These are phyloP conservation scores for Vicia villosa DNA, from an alignment of 306 rosid species.

Conservation along the genomic window DNA sequence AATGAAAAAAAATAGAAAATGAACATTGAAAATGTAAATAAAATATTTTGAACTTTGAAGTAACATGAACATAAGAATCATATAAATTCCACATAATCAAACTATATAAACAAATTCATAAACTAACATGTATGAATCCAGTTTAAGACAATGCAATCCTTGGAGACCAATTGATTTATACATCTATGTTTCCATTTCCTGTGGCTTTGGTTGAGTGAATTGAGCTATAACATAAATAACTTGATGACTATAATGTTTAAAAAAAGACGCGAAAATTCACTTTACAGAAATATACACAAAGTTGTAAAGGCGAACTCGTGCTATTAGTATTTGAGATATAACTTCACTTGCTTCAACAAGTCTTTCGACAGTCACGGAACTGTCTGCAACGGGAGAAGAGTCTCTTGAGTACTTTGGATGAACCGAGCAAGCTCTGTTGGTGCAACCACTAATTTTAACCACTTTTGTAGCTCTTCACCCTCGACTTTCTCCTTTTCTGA, in stretches of 20 bases:
- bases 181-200: conserved; percentile 31
- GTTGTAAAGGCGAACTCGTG: conserved; percentile 43
- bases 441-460: conserved; percentile 86
- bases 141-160: conserved; percentile 32
- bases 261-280: conserved; percentile 51
- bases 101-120: neutral
- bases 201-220: conserved; percentile 28
- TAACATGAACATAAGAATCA: conserved; percentile 11
- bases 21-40: too few relatives aligned
- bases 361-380: conserved; percentile 30
- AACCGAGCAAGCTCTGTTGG: conserved; percentile 74
- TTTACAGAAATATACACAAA: conserved; percentile 54
- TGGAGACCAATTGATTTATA: conserved; percentile 36
- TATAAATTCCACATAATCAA: conserved; percentile 39
- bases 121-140: neutral
- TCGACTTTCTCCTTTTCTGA: conserved; percentile 90
- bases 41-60: conserved; percentile 13
- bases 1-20: too few relatives aligned
- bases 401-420: conserved; percentile 53
- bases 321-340: conserved; percentile 36
- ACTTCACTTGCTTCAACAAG: conserved; percentile 44
- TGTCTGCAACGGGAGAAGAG: conserved; percentile 55
- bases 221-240: conserved; percentile 43
- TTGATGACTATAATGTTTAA: too few relatives aligned
- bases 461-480: conserved; percentile 85